phyloP scores from a whole-genome alignment of 106 monocot genomes.

The Allium cepa region DNA sequence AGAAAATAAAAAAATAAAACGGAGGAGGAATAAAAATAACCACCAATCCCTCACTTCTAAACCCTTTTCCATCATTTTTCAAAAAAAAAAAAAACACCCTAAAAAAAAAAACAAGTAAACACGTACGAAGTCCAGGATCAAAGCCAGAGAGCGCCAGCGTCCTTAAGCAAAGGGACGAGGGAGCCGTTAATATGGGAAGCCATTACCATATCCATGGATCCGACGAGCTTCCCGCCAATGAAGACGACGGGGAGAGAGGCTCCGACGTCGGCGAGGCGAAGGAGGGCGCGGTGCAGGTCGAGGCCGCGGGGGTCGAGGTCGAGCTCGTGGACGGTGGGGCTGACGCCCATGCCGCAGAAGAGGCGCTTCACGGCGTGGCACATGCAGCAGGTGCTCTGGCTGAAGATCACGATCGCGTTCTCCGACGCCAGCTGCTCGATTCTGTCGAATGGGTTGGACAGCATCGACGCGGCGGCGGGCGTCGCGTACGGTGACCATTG shows the following conservation, averaged over 20 bases:
- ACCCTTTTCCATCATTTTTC: neutral
- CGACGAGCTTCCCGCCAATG: conserved; percentile 89
- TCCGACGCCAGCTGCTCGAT: conserved; percentile 62
- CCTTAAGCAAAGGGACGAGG: conserved; percentile 81
- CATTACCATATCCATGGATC: conserved; percentile 84
- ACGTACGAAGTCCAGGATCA: neutral
- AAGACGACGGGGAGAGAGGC: conserved; percentile 45
- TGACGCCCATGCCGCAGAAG: conserved; percentile 85
- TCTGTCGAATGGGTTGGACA: conserved; percentile 23
- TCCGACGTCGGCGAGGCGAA: conserved; percentile 29
- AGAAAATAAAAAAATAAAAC: conserved; percentile 5
- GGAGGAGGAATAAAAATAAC: conserved; percentile 12
- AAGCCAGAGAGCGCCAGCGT: conserved; percentile 96
- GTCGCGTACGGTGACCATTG: neutral
- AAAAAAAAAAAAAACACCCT: neutral
- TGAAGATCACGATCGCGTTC: conserved; percentile 83
- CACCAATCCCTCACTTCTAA: conserved; percentile 6
- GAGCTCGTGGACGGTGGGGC: conserved; percentile 76
- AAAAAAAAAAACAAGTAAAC: too few relatives aligned
- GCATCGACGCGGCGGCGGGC: neutral
- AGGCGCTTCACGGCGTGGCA: conserved; percentile 84
- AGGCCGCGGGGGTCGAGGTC: conserved; percentile 63
- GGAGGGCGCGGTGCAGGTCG: conserved; percentile 64
- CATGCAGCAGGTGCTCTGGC: conserved; percentile 92
- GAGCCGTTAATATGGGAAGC: conserved; percentile 84